These are phyloP conservation scores for Sporothrix sp. DNA, from an alignment of 2,329 filamentous ascomycete genomes.

Conservation along the genomic window DNA sequence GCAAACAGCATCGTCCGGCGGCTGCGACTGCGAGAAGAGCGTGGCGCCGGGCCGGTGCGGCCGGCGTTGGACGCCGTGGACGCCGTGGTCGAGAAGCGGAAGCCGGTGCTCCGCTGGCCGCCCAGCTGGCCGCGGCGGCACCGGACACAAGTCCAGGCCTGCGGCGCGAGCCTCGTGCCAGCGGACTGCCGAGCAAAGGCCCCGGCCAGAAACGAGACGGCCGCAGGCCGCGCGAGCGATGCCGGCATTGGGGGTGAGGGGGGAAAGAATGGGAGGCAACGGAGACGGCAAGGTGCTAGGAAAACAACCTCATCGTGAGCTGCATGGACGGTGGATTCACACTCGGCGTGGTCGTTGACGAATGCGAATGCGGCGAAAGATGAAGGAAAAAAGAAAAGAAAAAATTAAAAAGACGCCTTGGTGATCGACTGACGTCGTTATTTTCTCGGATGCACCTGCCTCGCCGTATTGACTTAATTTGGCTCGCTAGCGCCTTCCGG, in stretches of 20 bases:
- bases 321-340: too few species aligned
- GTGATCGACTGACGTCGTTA: slow-evolving; percentile 13
- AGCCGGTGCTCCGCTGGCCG: neutral
- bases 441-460: too few species aligned
- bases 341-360: too few species aligned
- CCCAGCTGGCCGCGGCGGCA: slow-evolving; percentile 13
- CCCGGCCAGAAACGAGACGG: slow-evolving; percentile 3
- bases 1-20: slow-evolving; percentile 35
- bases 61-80: neutral
- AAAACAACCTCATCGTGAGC: neutral
- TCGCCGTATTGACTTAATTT: too few species aligned
- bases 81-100: slow-evolving; percentile 5
- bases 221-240: neutral
- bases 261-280: neutral
- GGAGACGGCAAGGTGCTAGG: neutral
- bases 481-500: too few species aligned
- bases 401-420: too few species aligned
- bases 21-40: slow-evolving; percentile 13
- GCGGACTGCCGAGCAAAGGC: slow-evolving; percentile 6
- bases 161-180: neutral
- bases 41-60: neutral
- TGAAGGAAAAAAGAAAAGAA: too few species aligned
- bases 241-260: neutral
- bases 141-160: slow-evolving; percentile 15
- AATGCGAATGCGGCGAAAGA: too few species aligned